A percentile compares a stretch with the other conserved stretches of the same genome.
Conservation (phyloP, 139 green algal genomes). For the Chlamydomonas sp. region DNA sequence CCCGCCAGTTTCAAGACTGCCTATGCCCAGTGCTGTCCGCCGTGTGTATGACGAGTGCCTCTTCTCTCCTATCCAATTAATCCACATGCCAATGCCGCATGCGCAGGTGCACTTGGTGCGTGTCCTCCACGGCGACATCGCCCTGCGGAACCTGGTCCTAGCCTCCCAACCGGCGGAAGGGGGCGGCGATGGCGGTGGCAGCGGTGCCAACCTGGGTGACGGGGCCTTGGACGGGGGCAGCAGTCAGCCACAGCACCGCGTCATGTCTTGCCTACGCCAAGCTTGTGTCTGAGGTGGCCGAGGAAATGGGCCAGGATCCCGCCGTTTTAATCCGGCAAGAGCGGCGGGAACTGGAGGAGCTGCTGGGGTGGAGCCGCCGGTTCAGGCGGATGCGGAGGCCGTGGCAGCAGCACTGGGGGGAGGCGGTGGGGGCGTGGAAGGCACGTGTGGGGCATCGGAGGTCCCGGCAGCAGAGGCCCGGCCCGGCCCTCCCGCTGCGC, state of each 20-base stretch:
- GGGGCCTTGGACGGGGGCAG: neutral
- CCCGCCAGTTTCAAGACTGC: too few species aligned
- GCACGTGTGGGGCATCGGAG: too few species aligned
- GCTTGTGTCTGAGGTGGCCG: neutral
- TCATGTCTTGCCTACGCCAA: neutral
- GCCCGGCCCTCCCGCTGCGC: too few species aligned
- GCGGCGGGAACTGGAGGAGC: neutral
- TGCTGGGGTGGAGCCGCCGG: neutral
- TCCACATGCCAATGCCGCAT: neutral
- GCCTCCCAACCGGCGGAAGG: neutral
- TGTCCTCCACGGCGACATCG: conserved; percentile 4
- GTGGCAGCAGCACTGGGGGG: too few species aligned
- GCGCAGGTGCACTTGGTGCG: neutral
- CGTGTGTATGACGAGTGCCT: too few species aligned
- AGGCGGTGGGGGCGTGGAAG: too few species aligned
- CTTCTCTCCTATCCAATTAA: too few species aligned
- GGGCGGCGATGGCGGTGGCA: neutral
- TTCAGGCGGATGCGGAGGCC: too few species aligned
- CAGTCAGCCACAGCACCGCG: conserved; percentile 2
- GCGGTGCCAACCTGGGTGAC: too few species aligned
- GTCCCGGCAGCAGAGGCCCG: too few species aligned
- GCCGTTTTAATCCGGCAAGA: neutral
- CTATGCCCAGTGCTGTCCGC: too few species aligned
- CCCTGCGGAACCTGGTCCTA: neutral
- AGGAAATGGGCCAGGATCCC: neutral